Base-by-base conservation (phyloP, 2,329 filamentous ascomycete species). In the Leptosphaerulina australis region DNA sequence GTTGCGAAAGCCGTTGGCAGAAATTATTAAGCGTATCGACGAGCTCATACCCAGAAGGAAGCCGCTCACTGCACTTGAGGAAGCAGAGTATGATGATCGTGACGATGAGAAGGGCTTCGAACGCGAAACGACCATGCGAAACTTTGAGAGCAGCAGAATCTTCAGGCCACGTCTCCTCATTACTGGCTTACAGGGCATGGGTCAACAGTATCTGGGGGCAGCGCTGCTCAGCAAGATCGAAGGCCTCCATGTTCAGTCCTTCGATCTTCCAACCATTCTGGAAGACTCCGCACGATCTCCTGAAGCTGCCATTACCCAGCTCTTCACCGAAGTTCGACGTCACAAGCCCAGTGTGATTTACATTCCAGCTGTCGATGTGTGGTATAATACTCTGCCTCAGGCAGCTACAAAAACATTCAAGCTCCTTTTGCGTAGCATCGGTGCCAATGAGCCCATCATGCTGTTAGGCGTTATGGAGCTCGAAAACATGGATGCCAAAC, bases 331-430 rank as follows among this genome's bases (percentile, higher is more conserved):
- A 75, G 90, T 96, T 28, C 90, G 93, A 71, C 86, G 92, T 28
- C 91, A 97, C 70, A 97, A 96, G 71, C 94, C 94, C 0, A 95
- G 91, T 69, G 90, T 97, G 28, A 94, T 99, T 41, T 97, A 92
- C 73, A 88, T 99, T 33, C 93, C 94, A 2, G 88, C 91, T 60
- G 84, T 97, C 38, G 89, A 96, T 60, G 83, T 87, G 6, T 99
- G 94, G 94, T 93, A 91, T 68, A 76, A 83, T 10, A 86, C 88
- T 0, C 51, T 73, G n/a, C 77, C 91, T 29, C 84, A 87, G 2
- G 76, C 77, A 10, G 83, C 84, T 4, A 84, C 96, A 46, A 86
- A 87, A 25, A 94, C 91, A 0, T 97, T 99, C 72, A 80, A 87
- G 52, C 87, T 89, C 7, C 85, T 97, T 71, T 75, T 99, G 26